A percentile compares a stretch with the other conserved stretches of the same genome.
Conservation (phyloP, 2,329 filamentous ascomycete species). For the Grosmannia penicillata region DNA sequence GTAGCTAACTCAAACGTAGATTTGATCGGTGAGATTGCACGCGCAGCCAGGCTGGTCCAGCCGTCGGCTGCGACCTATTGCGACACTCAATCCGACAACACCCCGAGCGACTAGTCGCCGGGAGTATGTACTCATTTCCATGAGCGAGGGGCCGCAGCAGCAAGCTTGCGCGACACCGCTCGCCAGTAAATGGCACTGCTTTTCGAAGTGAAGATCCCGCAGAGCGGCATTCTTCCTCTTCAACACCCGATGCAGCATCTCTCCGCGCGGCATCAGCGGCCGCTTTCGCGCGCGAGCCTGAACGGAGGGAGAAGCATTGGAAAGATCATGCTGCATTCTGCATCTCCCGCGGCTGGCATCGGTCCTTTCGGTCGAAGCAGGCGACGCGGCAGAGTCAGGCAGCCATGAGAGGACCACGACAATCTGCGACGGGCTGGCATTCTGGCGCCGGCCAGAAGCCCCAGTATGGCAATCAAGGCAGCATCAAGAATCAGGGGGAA, state of each 20-base stretch:
- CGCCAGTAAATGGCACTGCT: constrained; percentile 39
- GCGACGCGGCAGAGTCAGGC: constrained; percentile 17
- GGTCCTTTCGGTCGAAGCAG: too few relatives aligned
- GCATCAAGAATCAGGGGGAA: not conserved
- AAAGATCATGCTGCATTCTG: constrained; percentile 66
- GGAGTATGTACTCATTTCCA: constrained; percentile 23
- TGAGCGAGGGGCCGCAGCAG: not conserved
- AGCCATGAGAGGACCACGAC: constrained; percentile 61
- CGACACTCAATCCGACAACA: constrained; percentile 60
- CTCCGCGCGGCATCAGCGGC: constrained; percentile 31
- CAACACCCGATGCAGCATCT: constrained; percentile 59
- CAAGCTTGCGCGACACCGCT: constrained; percentile 13
- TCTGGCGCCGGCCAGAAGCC: not conserved
- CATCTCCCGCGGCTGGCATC: too few relatives aligned
- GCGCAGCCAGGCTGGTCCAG: not conserved
- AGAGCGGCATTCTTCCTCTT: constrained; percentile 44
- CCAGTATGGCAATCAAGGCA: not conserved
- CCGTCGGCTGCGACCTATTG: constrained; percentile 1
- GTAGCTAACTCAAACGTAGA: constrained; percentile 68
- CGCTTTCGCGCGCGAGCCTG: constrained; percentile 20
- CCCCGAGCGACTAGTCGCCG: constrained; percentile 38
- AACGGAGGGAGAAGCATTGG: constrained; percentile 45
- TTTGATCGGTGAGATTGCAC: constrained; percentile 62
- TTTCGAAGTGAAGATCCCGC: constrained; percentile 57
- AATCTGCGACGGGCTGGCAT: constrained; percentile 41